Conservation (phyloP, 176 grass and related monocot species). For the Carex scoparia region DNA sequence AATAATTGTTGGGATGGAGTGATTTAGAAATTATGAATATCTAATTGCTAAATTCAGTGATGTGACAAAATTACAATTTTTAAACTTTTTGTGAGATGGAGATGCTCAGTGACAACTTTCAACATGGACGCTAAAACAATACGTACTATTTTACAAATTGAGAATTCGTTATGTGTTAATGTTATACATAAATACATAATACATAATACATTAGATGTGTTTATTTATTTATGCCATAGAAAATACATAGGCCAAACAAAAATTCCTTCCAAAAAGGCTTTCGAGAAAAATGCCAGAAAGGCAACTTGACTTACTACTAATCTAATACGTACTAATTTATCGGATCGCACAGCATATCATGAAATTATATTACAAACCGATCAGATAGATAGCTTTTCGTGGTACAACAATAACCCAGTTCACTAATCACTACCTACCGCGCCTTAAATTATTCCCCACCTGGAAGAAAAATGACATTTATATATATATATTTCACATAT, state of each 20-base stretch:
- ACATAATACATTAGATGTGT: too few relatives aligned
- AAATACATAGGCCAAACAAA: not conserved
- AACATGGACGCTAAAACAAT: too few relatives aligned
- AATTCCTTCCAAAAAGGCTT: not conserved
- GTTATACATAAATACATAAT: too few relatives aligned
- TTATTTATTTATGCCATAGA: too few relatives aligned
- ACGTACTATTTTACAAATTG: too few relatives aligned
- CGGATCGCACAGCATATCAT: not conserved
- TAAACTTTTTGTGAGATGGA: too few relatives aligned
- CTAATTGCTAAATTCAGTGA: too few relatives aligned
- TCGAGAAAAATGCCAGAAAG: not conserved
- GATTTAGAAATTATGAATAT: too few relatives aligned
- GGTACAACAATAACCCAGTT: not conserved
- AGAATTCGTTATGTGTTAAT: too few relatives aligned
- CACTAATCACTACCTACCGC: not conserved
- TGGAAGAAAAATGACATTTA: conserved; percentile 3
- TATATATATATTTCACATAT: conserved; percentile 7
- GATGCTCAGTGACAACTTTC: too few relatives aligned
- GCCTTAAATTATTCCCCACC: conserved; percentile 1
- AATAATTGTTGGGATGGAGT: too few relatives aligned
- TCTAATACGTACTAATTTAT: not conserved
- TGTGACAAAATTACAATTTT: too few relatives aligned
- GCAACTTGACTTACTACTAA: not conserved
- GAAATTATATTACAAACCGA: conserved; percentile 20
- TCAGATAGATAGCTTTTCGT: not conserved